Evolutionary conservation across 2,329 filamentous ascomycete genomes (phyloP), one percentile per base, ranked within the genome.

Genomic region (Diaporthe ampelina): DNA sequence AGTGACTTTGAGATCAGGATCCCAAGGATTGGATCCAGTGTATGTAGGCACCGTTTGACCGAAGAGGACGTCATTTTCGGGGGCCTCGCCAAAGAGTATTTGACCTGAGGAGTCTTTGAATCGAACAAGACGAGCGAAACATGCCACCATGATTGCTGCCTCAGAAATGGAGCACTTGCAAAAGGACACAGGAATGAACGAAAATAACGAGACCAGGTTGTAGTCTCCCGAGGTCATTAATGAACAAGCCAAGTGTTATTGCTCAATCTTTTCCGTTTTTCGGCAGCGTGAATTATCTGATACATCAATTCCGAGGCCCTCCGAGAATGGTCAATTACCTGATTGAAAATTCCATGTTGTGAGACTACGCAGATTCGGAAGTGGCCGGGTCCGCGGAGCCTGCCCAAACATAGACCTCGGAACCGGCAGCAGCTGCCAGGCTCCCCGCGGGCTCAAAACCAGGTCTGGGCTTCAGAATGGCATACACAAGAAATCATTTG

Each of bases 71-170:
- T 67, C 61, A 0, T 15, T 11, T 17, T 35, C 13, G 1, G 61
- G 61, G 2, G 43, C 61, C 61, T 67, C 61, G 7, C 61, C 61
- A 52, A 52, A 67, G 26, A 52, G 9, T 50, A 6, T 13, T 11
- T 50, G 43, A 15, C 43, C 61, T 9, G 13, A 10, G 15, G 40
- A 24, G 8, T 35, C 26, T 10, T 24, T 15, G 43, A 67, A 67
- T 67, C 61, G 61, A 26, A 67, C 24, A n/a, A 67, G 17, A 15
- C 61, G 43, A 32, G 21, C 37, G 24, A 67, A 67, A 32, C 11
- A 4, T 29, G 61, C 40, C 61, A 4, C 32, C 61, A 65, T 65
- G 40, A 48, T 45, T 19, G 48, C 40, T 43, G 40, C 40, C 15
- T 17, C 11, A 43, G 13, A 11, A 37, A 15, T 2, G 1, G 40